phyloP scores from a whole-genome alignment of 2,329 filamentous ascomycete genomes.

The Fusarium falciforme region DNA sequence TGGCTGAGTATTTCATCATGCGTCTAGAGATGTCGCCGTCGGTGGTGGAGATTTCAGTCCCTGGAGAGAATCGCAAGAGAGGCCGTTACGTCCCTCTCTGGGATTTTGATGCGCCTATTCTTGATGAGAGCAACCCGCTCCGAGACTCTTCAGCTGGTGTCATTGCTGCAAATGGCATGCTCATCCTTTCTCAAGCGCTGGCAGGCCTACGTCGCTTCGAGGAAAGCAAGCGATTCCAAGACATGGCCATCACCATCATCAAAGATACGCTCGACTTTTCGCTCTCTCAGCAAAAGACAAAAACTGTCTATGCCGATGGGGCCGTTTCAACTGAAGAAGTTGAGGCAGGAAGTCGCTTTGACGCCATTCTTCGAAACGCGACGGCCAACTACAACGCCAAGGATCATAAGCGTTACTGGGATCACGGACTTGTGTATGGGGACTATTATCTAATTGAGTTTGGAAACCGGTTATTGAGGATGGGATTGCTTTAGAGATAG shows the following conservation, averaged over 20 bases:
- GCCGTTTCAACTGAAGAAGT: constrained; percentile 9
- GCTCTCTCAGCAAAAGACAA: constrained; percentile 27
- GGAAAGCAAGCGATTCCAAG: constrained; percentile 40
- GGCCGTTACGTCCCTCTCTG: constrained; percentile 49
- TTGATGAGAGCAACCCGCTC: constrained; percentile 43
- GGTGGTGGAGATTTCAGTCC: constrained; percentile 40
- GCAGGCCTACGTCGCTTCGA: constrained; percentile 14
- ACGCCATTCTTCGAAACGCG: constrained; percentile 48
- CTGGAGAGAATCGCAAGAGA: constrained; percentile 5
- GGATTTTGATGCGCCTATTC: constrained; percentile 61
- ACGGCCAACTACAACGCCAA: constrained; percentile 50
- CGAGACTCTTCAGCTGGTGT: constrained; percentile 53
- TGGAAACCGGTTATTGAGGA: constrained; percentile 28
- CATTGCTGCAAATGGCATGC: constrained; percentile 54
- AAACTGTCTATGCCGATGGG: neutral
- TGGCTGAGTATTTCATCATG: constrained; percentile 62
- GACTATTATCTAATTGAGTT: constrained; percentile 59
- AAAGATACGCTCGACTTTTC: constrained; percentile 47
- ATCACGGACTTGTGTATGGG: constrained; percentile 60
- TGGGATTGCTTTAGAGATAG: constrained; percentile 14
- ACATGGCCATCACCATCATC: constrained; percentile 45
- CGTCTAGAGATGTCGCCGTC: constrained; percentile 51
- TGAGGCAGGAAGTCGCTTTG: constrained; percentile 34
- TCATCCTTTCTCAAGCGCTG: constrained; percentile 50
- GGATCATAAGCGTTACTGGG: constrained; percentile 47